Evolutionary conservation across 2,329 filamentous ascomycete species (phyloP).

Genomic region (Pseudopyricularia cyperi): DNA sequence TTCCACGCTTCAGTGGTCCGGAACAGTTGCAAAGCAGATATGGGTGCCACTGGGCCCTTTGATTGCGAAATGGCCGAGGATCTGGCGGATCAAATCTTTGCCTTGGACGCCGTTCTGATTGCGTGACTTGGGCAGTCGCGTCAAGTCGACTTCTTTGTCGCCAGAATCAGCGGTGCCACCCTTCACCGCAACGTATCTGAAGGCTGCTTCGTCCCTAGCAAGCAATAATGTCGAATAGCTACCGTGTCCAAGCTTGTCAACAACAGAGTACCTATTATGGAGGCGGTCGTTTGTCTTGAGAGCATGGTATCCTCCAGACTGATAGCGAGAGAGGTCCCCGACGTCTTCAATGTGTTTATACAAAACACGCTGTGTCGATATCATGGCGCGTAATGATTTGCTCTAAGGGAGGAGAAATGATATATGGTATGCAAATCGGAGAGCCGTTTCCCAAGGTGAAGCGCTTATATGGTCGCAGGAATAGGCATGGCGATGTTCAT

Average conservation of each 20-base stretch:
- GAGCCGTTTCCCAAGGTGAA: too few relatives aligned
- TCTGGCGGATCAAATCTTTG: background rate
- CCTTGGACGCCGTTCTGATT: background rate
- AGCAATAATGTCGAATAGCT: background rate
- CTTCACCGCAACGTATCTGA: background rate
- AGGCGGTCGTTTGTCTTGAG: background rate
- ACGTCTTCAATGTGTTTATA: background rate
- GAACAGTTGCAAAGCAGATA: background rate
- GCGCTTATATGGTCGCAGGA: background rate
- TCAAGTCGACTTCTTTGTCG: background rate
- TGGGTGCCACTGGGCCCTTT: slow-evolving; percentile 7
- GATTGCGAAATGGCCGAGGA: background rate
- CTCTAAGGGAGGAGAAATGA: too few relatives aligned
- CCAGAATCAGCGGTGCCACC: background rate
- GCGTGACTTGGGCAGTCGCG: background rate
- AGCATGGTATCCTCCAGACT: background rate
- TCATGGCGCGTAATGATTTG: background rate
- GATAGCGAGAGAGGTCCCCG: background rate
- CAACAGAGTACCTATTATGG: background rate
- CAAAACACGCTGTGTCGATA: background rate
- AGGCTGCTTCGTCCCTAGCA: background rate
- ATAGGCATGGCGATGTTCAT: too few relatives aligned
- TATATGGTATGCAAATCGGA: too few relatives aligned
- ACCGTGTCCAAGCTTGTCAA: background rate
- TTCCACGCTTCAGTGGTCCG: background rate